Base-by-base conservation (phyloP, 169 alveolate species). In the Plasmodium relictum region DNA sequence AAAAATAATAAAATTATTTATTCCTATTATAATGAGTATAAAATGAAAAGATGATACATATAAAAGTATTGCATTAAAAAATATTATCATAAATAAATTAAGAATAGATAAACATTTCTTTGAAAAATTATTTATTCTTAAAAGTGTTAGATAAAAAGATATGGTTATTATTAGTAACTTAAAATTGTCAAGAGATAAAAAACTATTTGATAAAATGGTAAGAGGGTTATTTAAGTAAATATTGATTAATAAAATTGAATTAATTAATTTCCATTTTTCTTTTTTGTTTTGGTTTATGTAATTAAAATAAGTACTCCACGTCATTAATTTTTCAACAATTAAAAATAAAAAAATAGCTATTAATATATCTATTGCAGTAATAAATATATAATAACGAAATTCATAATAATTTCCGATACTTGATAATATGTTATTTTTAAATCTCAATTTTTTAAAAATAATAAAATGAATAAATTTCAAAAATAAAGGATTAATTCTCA, bases 31-130 rank as follows among this genome's bases (percentile, higher is more conserved):
- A 7, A 54, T 9, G 3, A 80, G 72, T 69, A 66, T 50, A 56
- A 80, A 80, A 56, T 80, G 90, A 80, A 80, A 80, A 2, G 90
- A 80, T n/a, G 90, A 26, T 10, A 66, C 24, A 52, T 80, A 80
- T 31, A 80, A 22, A 20, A 80, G 71, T 22, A 80, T 59, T 3
- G 83, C 56, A 66, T 80, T 66, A 18, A 45, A 41, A 41, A 65
- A 48, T 12, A 80, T 26, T 3, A 44, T 80, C n/a, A 62, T 56
- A 42, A 74, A 4, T 5, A 61, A 61, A 39, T 74, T 59, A 12
- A 48, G 52, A 44, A 50, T 2, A 24, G 88, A 59, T 10, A 0
- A 44, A n/a, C 6, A n/a, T 52, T 20, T 52, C 20, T 52, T 52
- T 54, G 68, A 54, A 14, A 31, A 14, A 6, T 31, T 50, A 5